phyloP scores from a whole-genome alignment of 140 eudicot species.

The Ambrosia hybrid region DNA sequence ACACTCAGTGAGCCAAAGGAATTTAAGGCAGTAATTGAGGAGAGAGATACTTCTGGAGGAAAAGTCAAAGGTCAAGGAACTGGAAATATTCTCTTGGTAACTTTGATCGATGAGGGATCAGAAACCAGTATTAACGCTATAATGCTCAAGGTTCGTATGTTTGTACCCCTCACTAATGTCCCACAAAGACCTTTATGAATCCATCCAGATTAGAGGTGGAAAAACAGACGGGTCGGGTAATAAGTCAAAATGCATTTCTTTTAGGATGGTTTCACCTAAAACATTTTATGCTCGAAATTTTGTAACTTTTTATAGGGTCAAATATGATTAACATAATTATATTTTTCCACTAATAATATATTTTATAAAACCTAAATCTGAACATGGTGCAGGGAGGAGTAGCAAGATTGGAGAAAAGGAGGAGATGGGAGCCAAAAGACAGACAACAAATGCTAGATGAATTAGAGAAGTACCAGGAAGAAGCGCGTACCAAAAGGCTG shows the following conservation, averaged over 20 bases:
- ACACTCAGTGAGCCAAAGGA: slow-evolving; percentile 59
- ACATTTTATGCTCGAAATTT: background rate
- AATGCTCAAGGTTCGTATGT: slow-evolving; percentile 67
- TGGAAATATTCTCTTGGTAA: slow-evolving; percentile 75
- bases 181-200: background rate
- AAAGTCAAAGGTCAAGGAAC: slow-evolving; percentile 97
- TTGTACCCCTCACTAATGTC: background rate
- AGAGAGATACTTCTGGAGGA: slow-evolving; percentile 81
- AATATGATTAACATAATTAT: no score
- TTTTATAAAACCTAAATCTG: background rate
- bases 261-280: no score
- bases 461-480: slow-evolving; percentile 65
- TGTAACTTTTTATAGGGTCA: background rate
- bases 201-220: no score
- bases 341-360: background rate
- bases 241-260: background rate
- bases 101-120: slow-evolving; percentile 58
- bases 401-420: slow-evolving; percentile 82
- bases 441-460: slow-evolving; percentile 60
- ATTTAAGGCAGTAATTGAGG: slow-evolving; percentile 77
- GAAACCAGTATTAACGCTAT: slow-evolving; percentile 62
- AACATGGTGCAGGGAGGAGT: slow-evolving; percentile 67
- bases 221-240: background rate
- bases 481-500: slow-evolving; percentile 61
- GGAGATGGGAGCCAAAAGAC: slow-evolving; percentile 78